Percentiles rank a stretch among this genome's conserved stretches.
These are phyloP conservation scores for Zygotorulaspora chibaensis DNA, from an alignment of 805 yeast genomes.

Conservation along the genomic window DNA sequence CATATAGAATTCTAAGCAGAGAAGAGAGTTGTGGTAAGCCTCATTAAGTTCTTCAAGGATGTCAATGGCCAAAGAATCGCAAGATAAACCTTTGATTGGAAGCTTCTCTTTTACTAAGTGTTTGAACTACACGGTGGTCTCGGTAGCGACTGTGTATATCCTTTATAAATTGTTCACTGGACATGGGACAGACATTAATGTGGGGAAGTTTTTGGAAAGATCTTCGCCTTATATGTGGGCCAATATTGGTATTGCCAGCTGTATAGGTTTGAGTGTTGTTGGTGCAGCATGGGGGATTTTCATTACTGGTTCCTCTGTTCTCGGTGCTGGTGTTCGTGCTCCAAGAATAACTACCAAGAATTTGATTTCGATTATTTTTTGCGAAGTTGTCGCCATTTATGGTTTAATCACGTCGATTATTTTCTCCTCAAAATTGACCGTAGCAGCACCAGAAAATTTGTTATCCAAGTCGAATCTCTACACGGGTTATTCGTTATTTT, in stretches of 20 bases:
- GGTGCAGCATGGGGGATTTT: constrained; percentile 99
- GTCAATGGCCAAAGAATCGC: constrained; percentile 15
- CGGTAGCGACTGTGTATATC: constrained; percentile 25
- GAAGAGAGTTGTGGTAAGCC: neutral
- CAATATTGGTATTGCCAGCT: constrained; percentile 75
- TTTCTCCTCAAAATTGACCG: constrained; percentile 82
- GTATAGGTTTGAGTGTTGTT: constrained; percentile 90
- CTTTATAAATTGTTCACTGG: constrained; percentile 67
- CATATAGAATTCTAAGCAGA: neutral
- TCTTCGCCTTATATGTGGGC: constrained; percentile 99
- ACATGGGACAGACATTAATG: constrained; percentile 85
- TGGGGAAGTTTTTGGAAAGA: constrained; percentile 78
- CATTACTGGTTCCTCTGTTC: constrained; percentile 86
- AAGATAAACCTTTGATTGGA: constrained; percentile 14
- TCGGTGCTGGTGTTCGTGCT: constrained; percentile 98
- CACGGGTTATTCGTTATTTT: constrained; percentile 91
- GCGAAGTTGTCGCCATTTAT: constrained; percentile 98
- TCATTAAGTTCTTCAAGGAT: constrained; percentile 2
- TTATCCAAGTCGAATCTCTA: constrained; percentile 80
- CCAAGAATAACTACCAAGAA: constrained; percentile 97
- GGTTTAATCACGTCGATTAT: constrained; percentile 98
- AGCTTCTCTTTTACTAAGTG: constrained; percentile 20
- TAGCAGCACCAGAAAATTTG: constrained; percentile 55
- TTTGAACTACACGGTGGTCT: constrained; percentile 20
- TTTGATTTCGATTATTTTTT: constrained; percentile 91